These are phyloP conservation scores for Mycena metata DNA, from an alignment of 768 basidiomycete genomes.

Conservation along the genomic window DNA sequence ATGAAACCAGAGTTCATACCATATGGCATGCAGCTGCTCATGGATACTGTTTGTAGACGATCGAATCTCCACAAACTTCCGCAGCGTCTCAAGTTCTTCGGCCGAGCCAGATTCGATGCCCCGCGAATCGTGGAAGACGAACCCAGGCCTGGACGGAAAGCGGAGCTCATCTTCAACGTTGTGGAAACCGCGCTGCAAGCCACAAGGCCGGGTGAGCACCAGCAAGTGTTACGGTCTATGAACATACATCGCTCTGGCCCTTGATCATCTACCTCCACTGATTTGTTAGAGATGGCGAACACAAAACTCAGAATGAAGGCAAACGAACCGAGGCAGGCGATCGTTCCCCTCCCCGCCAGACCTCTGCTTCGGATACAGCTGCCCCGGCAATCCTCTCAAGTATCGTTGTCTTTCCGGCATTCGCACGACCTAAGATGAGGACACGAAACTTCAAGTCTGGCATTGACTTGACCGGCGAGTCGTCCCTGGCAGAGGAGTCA, in stretches of 20 bases:
- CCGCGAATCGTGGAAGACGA: conserved; percentile 8
- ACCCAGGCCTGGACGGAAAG: conserved; percentile 14
- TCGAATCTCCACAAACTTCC: background rate
- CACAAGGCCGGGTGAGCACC: background rate
- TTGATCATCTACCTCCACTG: background rate
- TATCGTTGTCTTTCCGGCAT: conserved; percentile 5
- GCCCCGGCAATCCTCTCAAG: background rate
- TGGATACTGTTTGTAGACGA: background rate
- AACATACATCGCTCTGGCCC: conserved; percentile 8
- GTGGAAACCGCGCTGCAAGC: conserved; percentile 7
- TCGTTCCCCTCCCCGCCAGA: background rate
- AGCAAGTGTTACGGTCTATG: background rate
- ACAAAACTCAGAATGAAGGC: background rate
- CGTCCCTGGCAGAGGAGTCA: background rate
- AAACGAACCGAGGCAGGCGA: background rate
- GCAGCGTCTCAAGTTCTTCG: background rate
- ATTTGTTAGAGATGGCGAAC: background rate
- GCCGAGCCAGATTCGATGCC: conserved; percentile 6
- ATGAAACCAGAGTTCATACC: background rate
- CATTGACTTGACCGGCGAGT: background rate
- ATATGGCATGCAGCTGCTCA: conserved; percentile 11
- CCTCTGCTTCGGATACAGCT: background rate
- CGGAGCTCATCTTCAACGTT: conserved; percentile 1
- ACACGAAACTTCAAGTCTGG: background rate
- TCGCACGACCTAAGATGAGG: conserved; percentile 3